A percentile compares a stretch with the other conserved stretches of the same genome.
Conservation (phyloP, 2,329 filamentous ascomycete species). For the Colletotrichum lini region DNA sequence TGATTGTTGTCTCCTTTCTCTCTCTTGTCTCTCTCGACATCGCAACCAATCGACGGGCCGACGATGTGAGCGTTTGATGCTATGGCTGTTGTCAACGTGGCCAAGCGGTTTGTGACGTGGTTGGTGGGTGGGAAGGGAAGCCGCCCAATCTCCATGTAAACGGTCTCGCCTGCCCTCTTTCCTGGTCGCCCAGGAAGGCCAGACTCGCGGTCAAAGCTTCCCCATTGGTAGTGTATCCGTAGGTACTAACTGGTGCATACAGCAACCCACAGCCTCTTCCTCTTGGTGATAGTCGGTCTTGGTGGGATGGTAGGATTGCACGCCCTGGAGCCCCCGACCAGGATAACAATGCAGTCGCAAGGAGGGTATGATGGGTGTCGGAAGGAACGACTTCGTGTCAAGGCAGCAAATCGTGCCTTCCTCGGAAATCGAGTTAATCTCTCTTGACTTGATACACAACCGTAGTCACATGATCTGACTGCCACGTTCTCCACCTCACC, state of each 20-base stretch:
- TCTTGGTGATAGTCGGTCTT: background rate
- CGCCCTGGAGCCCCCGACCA: background rate
- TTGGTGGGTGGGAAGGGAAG: background rate
- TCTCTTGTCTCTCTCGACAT: background rate
- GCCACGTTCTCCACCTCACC: conserved; percentile 1
- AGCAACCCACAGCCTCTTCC: background rate
- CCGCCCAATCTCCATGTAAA: no score
- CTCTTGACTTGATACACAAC: background rate
- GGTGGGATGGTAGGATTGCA: background rate
- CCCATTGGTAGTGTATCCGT: no score
- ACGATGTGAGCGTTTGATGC: no score
- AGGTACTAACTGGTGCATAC: background rate
- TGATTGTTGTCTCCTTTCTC: conserved; percentile 15
- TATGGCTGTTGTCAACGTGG: no score
- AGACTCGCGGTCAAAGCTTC: conserved; percentile 5
- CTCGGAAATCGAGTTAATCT: conserved; percentile 9
- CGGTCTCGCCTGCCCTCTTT: no score
- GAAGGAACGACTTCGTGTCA: no score
- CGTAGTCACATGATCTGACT: conserved; percentile 29
- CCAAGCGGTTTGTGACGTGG: no score
- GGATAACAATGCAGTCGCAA: background rate
- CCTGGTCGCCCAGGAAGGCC: background rate
- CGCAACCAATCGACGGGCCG: no score
- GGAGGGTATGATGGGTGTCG: background rate
- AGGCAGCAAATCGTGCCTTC: background rate